These are phyloP conservation scores for Talaromyces wortmannii DNA, from an alignment of 495 filamentous ascomycete genomes.

Conservation along the genomic window DNA sequence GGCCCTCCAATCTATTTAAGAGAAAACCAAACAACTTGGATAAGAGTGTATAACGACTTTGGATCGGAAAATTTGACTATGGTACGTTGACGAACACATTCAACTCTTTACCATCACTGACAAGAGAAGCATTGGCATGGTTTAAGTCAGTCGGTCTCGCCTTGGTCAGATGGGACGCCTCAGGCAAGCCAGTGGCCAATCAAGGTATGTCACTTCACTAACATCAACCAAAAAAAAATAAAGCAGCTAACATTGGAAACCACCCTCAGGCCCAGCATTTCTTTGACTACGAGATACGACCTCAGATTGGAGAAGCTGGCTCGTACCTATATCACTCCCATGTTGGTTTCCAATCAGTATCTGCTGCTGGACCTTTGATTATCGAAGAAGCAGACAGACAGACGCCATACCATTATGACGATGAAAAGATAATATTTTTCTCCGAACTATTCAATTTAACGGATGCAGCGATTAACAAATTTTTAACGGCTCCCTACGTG, in stretches of 20 bases:
- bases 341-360: constrained; percentile 47
- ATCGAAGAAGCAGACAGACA: constrained; percentile 37
- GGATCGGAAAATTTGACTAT: constrained; percentile 44
- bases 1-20: constrained; percentile 41
- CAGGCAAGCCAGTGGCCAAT: constrained; percentile 52
- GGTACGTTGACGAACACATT: constrained; percentile 21
- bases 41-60: constrained; percentile 55
- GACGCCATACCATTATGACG: constrained; percentile 45
- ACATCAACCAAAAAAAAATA: no score
- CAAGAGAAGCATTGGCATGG: constrained; percentile 52
- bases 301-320: constrained; percentile 40
- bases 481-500: constrained; percentile 26
- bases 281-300: constrained; percentile 55
- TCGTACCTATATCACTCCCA: constrained; percentile 59
- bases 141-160: constrained; percentile 43
- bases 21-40: constrained; percentile 45
- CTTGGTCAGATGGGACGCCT: constrained; percentile 51
- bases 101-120: neutral
- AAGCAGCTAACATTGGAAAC: no score
- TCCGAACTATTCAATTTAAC: constrained; percentile 43
- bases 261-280: constrained; percentile 25
- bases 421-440: constrained; percentile 45
- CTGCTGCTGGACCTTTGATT: constrained; percentile 45
- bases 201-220: constrained; percentile 21
- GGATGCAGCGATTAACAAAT: constrained; percentile 32